Conservation (phyloP, 805 yeast genomes). For the Priceomyces fermenticarens region DNA sequence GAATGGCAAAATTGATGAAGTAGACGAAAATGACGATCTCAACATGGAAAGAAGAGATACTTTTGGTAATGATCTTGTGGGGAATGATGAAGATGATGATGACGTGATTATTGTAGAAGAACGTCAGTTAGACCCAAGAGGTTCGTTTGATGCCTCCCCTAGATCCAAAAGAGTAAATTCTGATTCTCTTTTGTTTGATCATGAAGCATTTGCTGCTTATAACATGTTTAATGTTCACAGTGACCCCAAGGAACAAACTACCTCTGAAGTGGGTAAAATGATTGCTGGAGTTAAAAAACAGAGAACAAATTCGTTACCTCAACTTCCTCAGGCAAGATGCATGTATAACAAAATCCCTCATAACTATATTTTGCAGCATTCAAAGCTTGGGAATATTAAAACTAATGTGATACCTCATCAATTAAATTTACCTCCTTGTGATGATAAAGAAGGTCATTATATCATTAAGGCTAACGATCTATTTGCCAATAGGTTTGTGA, state of each 20-base stretch:
- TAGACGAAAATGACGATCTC: conserved; percentile 16
- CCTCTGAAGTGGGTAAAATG: not conserved
- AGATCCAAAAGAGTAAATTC: conserved; percentile 27
- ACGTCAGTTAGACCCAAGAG: conserved; percentile 12
- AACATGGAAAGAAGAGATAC: conserved; percentile 9
- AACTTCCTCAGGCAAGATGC: conserved; percentile 43
- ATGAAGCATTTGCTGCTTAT: conserved; percentile 40
- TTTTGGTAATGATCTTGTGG: conserved; percentile 8
- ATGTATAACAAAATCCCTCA: conserved; percentile 38
- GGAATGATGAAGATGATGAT: conserved; percentile 21
- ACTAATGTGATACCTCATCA: conserved; percentile 39
- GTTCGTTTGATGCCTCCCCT: conserved; percentile 10
- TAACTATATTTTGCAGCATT: conserved; percentile 32
- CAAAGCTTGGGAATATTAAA: conserved; percentile 39
- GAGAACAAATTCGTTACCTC: conserved; percentile 43
- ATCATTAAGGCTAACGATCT: conserved; percentile 54
- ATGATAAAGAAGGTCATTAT: conserved; percentile 74
- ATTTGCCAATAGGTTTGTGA: conserved; percentile 74
- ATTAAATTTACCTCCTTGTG: conserved; percentile 40
- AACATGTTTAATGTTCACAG: conserved; percentile 43
- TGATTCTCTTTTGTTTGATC: conserved; percentile 35
- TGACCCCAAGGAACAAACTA: not conserved
- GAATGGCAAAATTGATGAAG: conserved; percentile 6
- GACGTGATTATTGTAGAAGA: conserved; percentile 38
- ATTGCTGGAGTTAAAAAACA: conserved; percentile 26